Percentiles rank a stretch among this genome's conserved stretches.
phyloP scores from a whole-genome alignment of 2,329 filamentous ascomycete species.

The Hymenoscyphus linearis region DNA sequence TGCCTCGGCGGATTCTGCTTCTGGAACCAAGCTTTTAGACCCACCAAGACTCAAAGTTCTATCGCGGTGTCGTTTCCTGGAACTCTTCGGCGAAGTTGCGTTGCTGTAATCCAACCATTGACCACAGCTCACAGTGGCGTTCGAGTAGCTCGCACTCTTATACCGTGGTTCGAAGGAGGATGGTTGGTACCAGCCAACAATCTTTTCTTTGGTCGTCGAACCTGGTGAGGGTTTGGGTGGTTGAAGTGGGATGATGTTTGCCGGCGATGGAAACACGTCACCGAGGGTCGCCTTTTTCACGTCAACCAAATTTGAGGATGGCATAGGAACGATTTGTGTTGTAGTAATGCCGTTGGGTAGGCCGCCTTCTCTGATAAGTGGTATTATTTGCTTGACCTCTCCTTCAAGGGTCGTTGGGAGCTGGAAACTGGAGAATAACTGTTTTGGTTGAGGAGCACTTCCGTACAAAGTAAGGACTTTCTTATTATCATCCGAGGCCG shows the following conservation, averaged over 20 bases:
- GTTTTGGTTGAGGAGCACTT: conserved; percentile 66
- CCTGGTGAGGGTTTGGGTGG: conserved; percentile 68
- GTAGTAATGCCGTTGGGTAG: conserved; percentile 71
- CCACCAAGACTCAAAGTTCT: conserved; percentile 63
- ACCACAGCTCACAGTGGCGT: conserved; percentile 57
- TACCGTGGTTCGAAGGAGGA: conserved; percentile 23
- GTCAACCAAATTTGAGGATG: conserved; percentile 34
- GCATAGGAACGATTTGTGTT: conserved; percentile 57
- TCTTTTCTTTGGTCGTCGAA: conserved; percentile 53
- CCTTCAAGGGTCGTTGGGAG: conserved; percentile 38
- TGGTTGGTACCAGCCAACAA: conserved; percentile 43
- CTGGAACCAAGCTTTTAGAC: conserved; percentile 46
- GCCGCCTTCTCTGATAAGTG: conserved; percentile 54
- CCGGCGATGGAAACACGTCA: conserved; percentile 66
- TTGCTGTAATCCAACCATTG: conserved; percentile 68
- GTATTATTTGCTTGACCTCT: conserved; percentile 27
- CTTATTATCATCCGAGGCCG: conserved; percentile 41
- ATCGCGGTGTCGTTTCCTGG: conserved; percentile 62
- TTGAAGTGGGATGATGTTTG: conserved; percentile 59
- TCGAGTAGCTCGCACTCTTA: conserved; percentile 55
- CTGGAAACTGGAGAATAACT: conserved; percentile 83
- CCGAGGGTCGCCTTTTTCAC: conserved; percentile 60
- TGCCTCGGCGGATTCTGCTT: conserved; percentile 45
- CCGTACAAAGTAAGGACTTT: conserved; percentile 73
- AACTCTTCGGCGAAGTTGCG: conserved; percentile 50